Percentiles rank a stretch among this genome's conserved stretches.
Evolutionary conservation across 306 rosid genomes (phyloP).

Genomic region (Aeschynomene evenia): DNA sequence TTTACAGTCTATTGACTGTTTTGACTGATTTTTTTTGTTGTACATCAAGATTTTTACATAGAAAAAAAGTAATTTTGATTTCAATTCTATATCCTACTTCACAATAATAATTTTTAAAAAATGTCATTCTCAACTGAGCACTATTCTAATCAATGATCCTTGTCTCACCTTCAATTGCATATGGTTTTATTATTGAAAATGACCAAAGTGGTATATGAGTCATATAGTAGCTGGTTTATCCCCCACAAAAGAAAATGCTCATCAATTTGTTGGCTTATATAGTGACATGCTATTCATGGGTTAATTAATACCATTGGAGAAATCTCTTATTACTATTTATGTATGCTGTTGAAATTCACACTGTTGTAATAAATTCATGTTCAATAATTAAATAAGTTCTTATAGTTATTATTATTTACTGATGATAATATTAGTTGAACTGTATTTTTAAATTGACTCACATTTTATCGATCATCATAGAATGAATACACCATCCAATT

Average conservation of each 20-base stretch:
- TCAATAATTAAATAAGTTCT: neutral
- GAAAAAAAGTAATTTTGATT: neutral
- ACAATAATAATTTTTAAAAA: neutral
- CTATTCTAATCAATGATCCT: slow-evolving; percentile 25
- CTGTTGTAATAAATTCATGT: neutral
- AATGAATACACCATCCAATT: no score
- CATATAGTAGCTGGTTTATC: slow-evolving; percentile 31
- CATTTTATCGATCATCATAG: no score
- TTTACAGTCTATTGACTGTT: no score
- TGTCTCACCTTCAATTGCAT: slow-evolving; percentile 32
- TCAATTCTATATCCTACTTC: neutral
- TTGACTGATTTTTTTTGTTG: no score
- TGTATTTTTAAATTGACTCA: no score
- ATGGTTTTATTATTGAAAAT: slow-evolving; percentile 37
- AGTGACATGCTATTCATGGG: slow-evolving; percentile 13
- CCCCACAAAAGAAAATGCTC: slow-evolving; percentile 13
- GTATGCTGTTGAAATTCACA: neutral
- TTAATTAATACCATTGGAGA: slow-evolving; percentile 17
- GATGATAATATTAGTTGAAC: no score
- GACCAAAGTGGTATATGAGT: slow-evolving; percentile 44
- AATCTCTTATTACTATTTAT: neutral
- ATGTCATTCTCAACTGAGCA: slow-evolving; percentile 42
- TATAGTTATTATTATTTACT: neutral
- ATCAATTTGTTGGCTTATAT: neutral
- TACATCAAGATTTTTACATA: no score